phyloP scores from a whole-genome alignment of 192 early-diverging fungal species.

The Coemansia sp. region DNA sequence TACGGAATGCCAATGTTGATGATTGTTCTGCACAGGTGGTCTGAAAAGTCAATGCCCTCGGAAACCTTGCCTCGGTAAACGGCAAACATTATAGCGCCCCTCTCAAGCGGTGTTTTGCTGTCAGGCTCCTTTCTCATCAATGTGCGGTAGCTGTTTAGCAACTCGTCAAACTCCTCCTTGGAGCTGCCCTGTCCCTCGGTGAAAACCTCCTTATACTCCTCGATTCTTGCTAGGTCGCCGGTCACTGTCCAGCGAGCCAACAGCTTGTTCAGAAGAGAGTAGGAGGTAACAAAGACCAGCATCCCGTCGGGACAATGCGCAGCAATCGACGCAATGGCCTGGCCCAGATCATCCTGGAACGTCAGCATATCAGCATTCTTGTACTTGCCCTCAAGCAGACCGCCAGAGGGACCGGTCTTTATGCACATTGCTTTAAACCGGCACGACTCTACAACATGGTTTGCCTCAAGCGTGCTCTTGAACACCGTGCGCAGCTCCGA shows the following conservation, averaged over 20 bases:
- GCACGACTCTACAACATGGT: conserved; percentile 65
- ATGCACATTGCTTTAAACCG: conserved; percentile 64
- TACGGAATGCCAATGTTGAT: conserved; percentile 62
- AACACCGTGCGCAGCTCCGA: conserved; percentile 61
- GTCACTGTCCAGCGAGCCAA: conserved; percentile 48
- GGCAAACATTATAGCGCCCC: conserved; percentile 52
- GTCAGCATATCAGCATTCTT: conserved; percentile 34
- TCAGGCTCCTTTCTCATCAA: conserved; percentile 25
- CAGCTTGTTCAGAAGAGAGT: conserved; percentile 46
- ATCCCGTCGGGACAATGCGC: conserved; percentile 45
- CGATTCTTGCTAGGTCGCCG: conserved; percentile 20
- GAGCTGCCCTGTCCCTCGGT: conserved; percentile 44
- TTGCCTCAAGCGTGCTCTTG: conserved; percentile 57
- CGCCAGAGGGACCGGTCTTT: conserved; percentile 49
- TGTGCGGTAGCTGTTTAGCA: conserved; percentile 31
- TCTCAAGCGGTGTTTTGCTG: conserved; percentile 1
- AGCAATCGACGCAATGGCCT: conserved; percentile 40
- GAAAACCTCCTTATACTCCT: conserved; percentile 35
- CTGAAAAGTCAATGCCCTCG: conserved; percentile 54
- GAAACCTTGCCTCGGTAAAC: conserved; percentile 57
- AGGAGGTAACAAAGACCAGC: conserved; percentile 54
- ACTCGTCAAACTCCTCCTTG: conserved; percentile 45
- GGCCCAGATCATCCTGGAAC: conserved; percentile 61
- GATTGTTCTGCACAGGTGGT: conserved; percentile 52
- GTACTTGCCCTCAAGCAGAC: conserved; percentile 51